A percentile compares a stretch with the other conserved stretches of the same genome.
These are phyloP conservation scores for Globisporangium nunn DNA, from an alignment of 352 stramenopile genomes.

Conservation along the genomic window DNA sequence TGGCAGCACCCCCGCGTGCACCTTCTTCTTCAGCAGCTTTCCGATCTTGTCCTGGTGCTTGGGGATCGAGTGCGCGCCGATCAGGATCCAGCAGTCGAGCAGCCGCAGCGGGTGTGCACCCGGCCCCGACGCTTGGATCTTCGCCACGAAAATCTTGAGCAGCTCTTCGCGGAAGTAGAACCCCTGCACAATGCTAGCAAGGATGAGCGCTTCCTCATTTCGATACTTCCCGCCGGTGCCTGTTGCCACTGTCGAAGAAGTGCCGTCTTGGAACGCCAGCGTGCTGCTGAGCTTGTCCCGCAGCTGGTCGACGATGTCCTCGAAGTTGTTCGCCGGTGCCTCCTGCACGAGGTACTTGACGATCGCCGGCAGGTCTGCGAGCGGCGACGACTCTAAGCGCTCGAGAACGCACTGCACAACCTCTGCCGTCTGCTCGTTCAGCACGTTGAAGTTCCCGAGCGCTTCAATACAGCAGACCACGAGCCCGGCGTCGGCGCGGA, in stretches of 20 bases:
- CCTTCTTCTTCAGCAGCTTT: slow-evolving; percentile 38
- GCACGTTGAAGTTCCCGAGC: slow-evolving; percentile 55
- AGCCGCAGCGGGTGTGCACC: slow-evolving; percentile 17
- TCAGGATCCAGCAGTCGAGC: slow-evolving; percentile 44
- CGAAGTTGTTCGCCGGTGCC: slow-evolving; percentile 23
- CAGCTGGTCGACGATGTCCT: slow-evolving; percentile 31
- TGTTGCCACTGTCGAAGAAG: not conserved
- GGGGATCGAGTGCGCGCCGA: slow-evolving; percentile 33
- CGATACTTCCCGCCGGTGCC: not conserved
- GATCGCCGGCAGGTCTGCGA: slow-evolving; percentile 41
- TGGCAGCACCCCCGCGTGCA: slow-evolving; percentile 17
- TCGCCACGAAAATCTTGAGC: slow-evolving; percentile 31
- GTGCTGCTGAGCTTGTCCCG: slow-evolving; percentile 45
- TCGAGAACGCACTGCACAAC: slow-evolving; percentile 40
- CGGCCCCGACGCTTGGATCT: slow-evolving; percentile 12
- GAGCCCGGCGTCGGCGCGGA: slow-evolving; percentile 34
- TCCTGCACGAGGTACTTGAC: slow-evolving; percentile 62
- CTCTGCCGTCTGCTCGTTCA: slow-evolving; percentile 27
- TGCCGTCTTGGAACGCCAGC: slow-evolving; percentile 17
- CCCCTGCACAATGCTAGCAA: slow-evolving; percentile 40
- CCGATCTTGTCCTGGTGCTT: slow-evolving; percentile 31
- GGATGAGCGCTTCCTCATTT: slow-evolving; percentile 44
- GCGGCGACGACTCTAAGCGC: slow-evolving; percentile 37
- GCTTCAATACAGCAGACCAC: slow-evolving; percentile 56
- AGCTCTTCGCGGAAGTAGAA: slow-evolving; percentile 49